Evolutionary conservation across 495 filamentous ascomycete genomes (phyloP).

Genomic region (Monascus purpureus): DNA sequence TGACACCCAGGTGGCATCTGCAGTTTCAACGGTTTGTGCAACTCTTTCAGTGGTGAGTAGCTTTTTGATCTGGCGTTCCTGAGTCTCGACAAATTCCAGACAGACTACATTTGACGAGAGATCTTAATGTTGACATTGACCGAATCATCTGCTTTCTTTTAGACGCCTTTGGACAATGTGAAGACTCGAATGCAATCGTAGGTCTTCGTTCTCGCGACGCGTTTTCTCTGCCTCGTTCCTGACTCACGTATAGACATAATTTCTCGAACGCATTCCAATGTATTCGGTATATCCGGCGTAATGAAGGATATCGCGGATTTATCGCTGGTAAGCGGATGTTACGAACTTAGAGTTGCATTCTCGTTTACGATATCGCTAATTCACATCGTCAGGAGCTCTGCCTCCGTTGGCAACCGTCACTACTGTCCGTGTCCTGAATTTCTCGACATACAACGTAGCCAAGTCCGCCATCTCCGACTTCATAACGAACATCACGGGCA

Average conservation of each 20-base stretch:
- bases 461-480: conserved; percentile 56
- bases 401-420: conserved; percentile 81
- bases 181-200: conserved; percentile 40
- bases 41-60: conserved; percentile 31
- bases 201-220: conserved; percentile 3
- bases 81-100: not conserved
- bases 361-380: not conserved
- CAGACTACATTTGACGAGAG: not conserved
- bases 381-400: conserved; percentile 43
- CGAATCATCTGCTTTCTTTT: conserved; percentile 2
- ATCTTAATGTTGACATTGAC: too few species aligned
- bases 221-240: not conserved
- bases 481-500: conserved; percentile 40
- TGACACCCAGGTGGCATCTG: conserved; percentile 33
- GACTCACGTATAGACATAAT: conserved; percentile 18
- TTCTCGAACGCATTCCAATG: conserved; percentile 29
- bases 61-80: not conserved
- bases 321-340: conserved; percentile 23
- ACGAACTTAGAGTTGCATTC: not conserved
- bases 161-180: conserved; percentile 36
- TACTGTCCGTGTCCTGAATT: conserved; percentile 79
- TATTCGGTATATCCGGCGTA: conserved; percentile 29
- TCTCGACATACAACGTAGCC: conserved; percentile 77
- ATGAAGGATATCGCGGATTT: conserved; percentile 32
- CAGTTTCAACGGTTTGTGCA: conserved; percentile 27